Evolutionary conservation across 73 alveolate species (phyloP), one percentile per base, ranked within the genome.

Genomic region (Paramecium primaurelia): DNA sequence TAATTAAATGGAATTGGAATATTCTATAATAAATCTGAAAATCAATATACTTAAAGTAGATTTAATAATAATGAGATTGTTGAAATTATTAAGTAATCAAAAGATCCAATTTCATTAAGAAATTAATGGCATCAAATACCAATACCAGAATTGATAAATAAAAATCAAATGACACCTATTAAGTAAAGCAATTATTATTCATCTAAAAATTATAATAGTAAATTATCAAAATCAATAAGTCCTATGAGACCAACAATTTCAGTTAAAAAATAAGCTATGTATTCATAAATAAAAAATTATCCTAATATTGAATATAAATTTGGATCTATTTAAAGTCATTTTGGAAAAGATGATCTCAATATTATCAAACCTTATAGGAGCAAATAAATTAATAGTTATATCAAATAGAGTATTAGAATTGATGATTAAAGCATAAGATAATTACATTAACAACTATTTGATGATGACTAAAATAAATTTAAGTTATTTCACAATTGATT

Each of bases 1-100:
- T 32, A 64, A 64, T 64, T 64, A 64, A 28, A 64, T 64, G 84
- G 84, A 64, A 64, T 64, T 32, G 84, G 84, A 64, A 64, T 64
- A 25, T 64, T 64, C 47, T 64, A 25, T 34, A 64, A 64, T n/a
- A 64, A 64, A 34, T 32, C 47, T 64, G 84, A 64, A 12, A 64
- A 64, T 28, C 26, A 32, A 4, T 64, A 64, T 20, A 64, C 84
- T 7, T 64, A 64, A 14, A 64, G 84, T 64, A 14, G 84, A 28
- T 64, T 64, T 26, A 34, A 64, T 28, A 34, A 64, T 12, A 64
- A 64, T 26, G 51, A 64, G 12, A 64, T 64, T 25, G 28, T 64
- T 64, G 84, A 64, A 28, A 64, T 64, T 9, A 32, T 64, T 28
- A 64, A 64, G 9, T 32, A 64, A 9, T 64, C 42, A 0, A 28